Evolutionary conservation across 805 yeast genomes (phyloP), one percentile per base, ranked within the genome.

Genomic region (Candida ulmi): DNA sequence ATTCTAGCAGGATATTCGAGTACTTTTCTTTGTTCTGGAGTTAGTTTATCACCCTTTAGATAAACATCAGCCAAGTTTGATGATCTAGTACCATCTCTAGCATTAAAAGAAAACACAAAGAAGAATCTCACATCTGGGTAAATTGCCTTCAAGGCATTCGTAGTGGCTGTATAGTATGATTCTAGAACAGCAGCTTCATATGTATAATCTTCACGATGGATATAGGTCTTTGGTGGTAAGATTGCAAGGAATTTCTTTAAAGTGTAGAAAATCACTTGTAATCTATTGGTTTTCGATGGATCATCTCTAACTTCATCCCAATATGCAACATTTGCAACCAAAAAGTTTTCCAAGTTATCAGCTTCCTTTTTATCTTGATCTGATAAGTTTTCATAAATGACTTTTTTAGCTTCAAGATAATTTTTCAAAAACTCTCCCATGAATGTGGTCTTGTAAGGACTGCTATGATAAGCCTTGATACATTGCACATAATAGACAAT

Each of bases 61-160:
- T 41, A 16, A 5, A 37, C 33, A 5, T 47, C 13, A 11, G 50
- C 38, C 2, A 44, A 42, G 34, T 47, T 45, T 5, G 55, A 54
- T 13, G 51, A 38, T 35, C 58, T 52, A 2, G 55, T 48, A 15
- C 63, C 64, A 37, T 60, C 57, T n/a, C 63, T 61, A 5, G 65
- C 67, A 38, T 55, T 52, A 43, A 62, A 64, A 2, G 64, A 61
- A 43, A 52, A 51, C 28, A 60, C 50, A 48, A 60, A 64, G 30
- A 57, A 54, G 41, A 62, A 64, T 30, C 65, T 44, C 4, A 57
- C 54, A 40, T 64, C 68, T 9, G 68, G 60, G 38, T 61, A 62
- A 25, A 64, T 46, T 1, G 66, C 63, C 40, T 56, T 62, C 33
- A 64, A 37, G 1, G 60, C 54, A 15, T 60, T 48, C 12, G 60